phyloP scores from a whole-genome alignment of 2,329 filamentous ascomycete species.

The Geosmithia morbida region DNA sequence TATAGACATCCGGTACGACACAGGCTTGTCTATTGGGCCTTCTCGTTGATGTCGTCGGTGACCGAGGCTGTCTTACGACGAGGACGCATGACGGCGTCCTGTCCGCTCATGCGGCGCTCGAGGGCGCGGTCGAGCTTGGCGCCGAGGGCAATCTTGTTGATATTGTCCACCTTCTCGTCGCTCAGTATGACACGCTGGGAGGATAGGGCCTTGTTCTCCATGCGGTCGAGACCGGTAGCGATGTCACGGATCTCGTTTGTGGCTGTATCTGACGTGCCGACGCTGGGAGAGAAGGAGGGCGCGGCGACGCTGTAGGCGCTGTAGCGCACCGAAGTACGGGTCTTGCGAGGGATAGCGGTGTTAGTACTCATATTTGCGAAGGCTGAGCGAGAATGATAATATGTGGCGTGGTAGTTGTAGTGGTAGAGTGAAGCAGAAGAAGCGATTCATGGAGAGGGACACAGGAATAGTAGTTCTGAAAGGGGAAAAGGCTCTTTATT shows the following conservation, averaged over 20 bases:
- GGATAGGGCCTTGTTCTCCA: slow-evolving; percentile 76
- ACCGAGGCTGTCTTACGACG: slow-evolving; percentile 19
- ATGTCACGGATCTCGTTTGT: slow-evolving; percentile 51
- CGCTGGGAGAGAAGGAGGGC: slow-evolving; percentile 43
- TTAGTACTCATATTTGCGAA: slow-evolving; percentile 6
- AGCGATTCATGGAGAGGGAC: neutral
- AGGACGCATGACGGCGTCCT: slow-evolving; percentile 74
- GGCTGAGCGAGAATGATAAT: neutral
- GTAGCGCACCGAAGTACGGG: slow-evolving; percentile 39
- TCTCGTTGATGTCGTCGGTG: slow-evolving; percentile 19
- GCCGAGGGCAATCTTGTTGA: slow-evolving; percentile 76
- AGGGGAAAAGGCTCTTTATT: neutral
- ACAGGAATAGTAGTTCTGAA: neutral
- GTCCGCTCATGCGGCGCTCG: slow-evolving; percentile 69
- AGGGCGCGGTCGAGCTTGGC: slow-evolving; percentile 85
- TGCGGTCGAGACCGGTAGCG: slow-evolving; percentile 66
- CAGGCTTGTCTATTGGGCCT: slow-evolving; percentile 10
- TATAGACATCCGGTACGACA: neutral
- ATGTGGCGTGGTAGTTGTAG: neutral
- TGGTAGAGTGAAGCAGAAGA: neutral
- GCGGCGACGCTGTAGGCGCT: slow-evolving; percentile 46
- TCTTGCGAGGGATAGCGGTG: slow-evolving; percentile 16
- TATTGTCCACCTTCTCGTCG: slow-evolving; percentile 65
- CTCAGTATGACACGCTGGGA: slow-evolving; percentile 61
- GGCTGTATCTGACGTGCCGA: slow-evolving; percentile 37